Evolutionary conservation across 1,284 basidiomycete species (phyloP).

Genomic region (Kalmanozyma brasiliensis): DNA sequence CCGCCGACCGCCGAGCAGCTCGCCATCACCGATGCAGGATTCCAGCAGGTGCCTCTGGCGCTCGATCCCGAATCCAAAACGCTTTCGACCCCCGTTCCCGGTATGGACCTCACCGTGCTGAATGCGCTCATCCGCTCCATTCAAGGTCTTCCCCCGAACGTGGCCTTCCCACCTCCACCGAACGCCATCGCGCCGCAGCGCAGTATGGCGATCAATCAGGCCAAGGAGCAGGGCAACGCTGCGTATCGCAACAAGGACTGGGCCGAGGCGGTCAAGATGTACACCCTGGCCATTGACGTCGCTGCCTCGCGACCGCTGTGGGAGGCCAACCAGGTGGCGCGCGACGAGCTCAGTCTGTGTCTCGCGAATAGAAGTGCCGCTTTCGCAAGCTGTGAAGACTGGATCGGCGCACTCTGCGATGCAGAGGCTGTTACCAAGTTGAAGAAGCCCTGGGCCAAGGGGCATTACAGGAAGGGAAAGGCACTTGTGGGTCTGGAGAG

Average conservation of each 20-base stretch:
- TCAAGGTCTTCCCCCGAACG: constrained; percentile 56
- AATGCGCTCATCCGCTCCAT: constrained; percentile 66
- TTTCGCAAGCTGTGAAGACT: constrained; percentile 80
- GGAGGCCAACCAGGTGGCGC: constrained; percentile 82
- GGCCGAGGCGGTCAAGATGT: constrained; percentile 81
- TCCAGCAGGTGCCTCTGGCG: constrained; percentile 50
- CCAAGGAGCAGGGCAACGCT: constrained; percentile 64
- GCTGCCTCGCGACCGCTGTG: constrained; percentile 87
- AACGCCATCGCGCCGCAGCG: constrained; percentile 64
- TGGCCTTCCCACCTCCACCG: constrained; percentile 65
- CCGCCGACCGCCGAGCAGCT: constrained; percentile 59
- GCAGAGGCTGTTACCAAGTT: constrained; percentile 88
- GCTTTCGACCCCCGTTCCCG: constrained; percentile 42
- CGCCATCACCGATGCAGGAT: constrained; percentile 56
- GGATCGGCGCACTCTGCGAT: constrained; percentile 84
- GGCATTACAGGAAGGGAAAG: constrained; percentile 90
- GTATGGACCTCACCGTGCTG: constrained; percentile 60
- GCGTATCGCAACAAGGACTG: constrained; percentile 70
- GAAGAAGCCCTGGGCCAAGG: constrained; percentile 90
- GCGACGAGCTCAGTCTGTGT: constrained; percentile 88
- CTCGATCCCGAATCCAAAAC: constrained; percentile 44
- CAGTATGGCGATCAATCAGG: constrained; percentile 60
- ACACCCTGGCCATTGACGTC: constrained; percentile 83
- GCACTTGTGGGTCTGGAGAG: constrained; percentile 82
- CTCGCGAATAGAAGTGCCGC: constrained; percentile 92